Evolutionary conservation across 768 basidiomycete genomes (phyloP).

Genomic region (Mrakia blollopis): DNA sequence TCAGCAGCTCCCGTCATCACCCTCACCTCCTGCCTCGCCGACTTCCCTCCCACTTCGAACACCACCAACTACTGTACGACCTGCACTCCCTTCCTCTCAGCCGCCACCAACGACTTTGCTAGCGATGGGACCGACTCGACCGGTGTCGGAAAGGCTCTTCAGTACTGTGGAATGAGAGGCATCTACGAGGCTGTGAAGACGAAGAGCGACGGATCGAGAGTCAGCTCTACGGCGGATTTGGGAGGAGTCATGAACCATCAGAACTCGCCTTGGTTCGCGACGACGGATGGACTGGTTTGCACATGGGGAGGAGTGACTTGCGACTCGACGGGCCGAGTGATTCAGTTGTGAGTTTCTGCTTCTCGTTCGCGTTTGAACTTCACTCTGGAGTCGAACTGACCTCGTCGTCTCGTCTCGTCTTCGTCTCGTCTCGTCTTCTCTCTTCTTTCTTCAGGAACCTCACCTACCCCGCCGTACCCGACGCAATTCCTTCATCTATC

Average conservation of each 20-base stretch:
- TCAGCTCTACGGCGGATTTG: neutral
- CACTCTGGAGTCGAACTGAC: neutral
- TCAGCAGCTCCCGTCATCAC: conserved; percentile 30
- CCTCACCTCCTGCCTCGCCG: conserved; percentile 39
- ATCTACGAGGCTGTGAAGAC: conserved; percentile 34
- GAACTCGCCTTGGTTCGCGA: conserved; percentile 34
- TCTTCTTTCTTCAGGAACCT: conserved; percentile 34
- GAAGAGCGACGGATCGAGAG: conserved; percentile 12
- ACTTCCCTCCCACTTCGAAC: conserved; percentile 35
- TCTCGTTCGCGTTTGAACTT: neutral
- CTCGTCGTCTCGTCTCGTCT: neutral
- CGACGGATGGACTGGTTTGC: conserved; percentile 39
- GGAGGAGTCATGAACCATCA: conserved; percentile 6
- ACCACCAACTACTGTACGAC: conserved; percentile 39
- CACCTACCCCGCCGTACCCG: conserved; percentile 43
- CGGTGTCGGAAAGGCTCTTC: conserved; percentile 42
- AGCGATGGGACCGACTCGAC: conserved; percentile 38
- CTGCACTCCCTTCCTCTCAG: conserved; percentile 41
- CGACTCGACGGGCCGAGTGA: conserved; percentile 40
- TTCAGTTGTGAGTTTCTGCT: conserved; percentile 37
- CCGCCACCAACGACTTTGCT: conserved; percentile 41
- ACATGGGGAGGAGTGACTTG: conserved; percentile 43
- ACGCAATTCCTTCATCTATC: conserved; percentile 36
- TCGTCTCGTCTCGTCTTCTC: neutral
- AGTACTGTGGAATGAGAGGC: conserved; percentile 44